Evolutionary conservation across 306 rosid species (phyloP).

Genomic region (Gynostemma pentaphyllum): DNA sequence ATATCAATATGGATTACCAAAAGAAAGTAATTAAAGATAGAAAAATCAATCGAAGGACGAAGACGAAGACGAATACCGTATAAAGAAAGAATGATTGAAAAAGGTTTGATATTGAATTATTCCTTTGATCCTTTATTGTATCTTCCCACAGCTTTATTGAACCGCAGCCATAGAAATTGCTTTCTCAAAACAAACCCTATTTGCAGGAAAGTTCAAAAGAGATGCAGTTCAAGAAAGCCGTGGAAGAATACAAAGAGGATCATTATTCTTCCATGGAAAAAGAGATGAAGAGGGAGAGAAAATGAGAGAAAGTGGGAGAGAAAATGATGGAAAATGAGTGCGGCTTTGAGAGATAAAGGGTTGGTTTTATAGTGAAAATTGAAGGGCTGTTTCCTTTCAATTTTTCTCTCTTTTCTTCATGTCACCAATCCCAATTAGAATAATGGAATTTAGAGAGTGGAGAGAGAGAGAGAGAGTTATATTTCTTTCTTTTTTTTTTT

Average conservation of each 20-base stretch:
- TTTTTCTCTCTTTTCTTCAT: neutral
- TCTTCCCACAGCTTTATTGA: constrained; percentile 92
- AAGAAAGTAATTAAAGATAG: neutral
- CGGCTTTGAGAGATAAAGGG: neutral
- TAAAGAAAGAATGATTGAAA: too few relatives aligned
- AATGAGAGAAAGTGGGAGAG: constrained; percentile 6
- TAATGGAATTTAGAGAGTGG: neutral
- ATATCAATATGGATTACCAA: neutral
- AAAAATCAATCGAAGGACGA: neutral
- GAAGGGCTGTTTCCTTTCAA: constrained; percentile 10
- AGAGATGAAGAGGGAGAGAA: neutral
- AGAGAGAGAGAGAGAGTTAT: constrained; percentile 1
- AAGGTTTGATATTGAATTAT: neutral
- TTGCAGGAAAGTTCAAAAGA: constrained; percentile 13
- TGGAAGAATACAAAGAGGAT: constrained; percentile 67
- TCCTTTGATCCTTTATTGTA: constrained; percentile 40
- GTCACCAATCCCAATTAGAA: constrained; percentile 9
- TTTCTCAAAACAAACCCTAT: neutral
- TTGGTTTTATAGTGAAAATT: constrained; percentile 33
- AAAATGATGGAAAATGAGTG: constrained; percentile 8
- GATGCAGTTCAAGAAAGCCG: constrained; percentile 93
- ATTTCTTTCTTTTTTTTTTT: too few relatives aligned
- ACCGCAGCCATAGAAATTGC: constrained; percentile 34
- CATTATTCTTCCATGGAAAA: constrained; percentile 11
- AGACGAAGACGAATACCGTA: too few relatives aligned